Base-by-base conservation (phyloP, 495 filamentous ascomycete species). In the Aspergillus asperescens region DNA sequence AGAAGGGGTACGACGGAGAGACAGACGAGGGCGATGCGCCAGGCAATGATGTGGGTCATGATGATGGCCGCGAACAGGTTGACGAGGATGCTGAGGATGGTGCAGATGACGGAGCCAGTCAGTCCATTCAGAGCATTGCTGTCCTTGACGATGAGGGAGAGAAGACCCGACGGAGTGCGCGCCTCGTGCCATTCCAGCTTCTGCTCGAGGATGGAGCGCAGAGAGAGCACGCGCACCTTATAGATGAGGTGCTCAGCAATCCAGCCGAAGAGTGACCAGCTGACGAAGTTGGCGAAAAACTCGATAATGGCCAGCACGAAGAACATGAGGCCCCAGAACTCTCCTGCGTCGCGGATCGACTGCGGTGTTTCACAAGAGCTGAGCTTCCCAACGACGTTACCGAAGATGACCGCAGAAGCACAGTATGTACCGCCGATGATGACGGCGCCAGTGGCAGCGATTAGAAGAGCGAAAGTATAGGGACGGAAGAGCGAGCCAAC, bases 251-350 rank as follows among this genome's bases (percentile, higher is more conserved):
- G 72, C 44, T 80, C 77, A 0, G 77, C 74, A 3, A 76, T 69
- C 60, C 71, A 68, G 19, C 78, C 78, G 55, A 78, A 79, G 32
- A 66, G 65, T 8, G 70, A 74, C 28, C 75, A 72, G 35, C 68
- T 68, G 12, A 72, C 57, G 4, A 74, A 32, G 51, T 81, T 78
- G 13, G 77, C 76, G 5, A 66, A 62, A n/a, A 82, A 65, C n/a
- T 74, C 77, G 37, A 75, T 58, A 3, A 81, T 41, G 1, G 76
- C 72, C n/a, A 81, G 61, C 27, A 79, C 60, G 54, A 82, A 80
- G 61, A 81, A 78, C 54, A 81, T 64, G 8, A 79, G 63, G n/a
- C 75, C 74, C 40, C 65, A 79, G 18, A 81, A 70, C 39, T 72
- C 64, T 5, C 75, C 75, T 27, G 63, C 64, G 23, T 69, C 57